Percentiles rank a stretch among this genome's conserved stretches.
Evolutionary conservation across 805 yeast species (phyloP).

Genomic region (Brettanomyces naardenensis): DNA sequence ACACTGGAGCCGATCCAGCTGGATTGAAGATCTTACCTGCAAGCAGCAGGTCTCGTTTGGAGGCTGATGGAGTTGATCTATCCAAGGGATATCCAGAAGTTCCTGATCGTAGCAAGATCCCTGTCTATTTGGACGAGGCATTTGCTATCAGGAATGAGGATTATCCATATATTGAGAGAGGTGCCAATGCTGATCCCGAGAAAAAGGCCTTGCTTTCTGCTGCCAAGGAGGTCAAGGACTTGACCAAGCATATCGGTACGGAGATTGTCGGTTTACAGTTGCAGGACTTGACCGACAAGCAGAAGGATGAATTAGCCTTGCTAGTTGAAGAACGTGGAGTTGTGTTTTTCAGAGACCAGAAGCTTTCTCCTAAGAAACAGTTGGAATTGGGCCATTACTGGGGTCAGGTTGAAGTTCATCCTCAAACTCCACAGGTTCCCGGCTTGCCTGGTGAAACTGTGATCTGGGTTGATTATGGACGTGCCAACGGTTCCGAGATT

Average conservation of each 20-base stretch:
- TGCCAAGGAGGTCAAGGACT: conserved; percentile 31
- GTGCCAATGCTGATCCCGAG: conserved; percentile 30
- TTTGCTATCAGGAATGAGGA: conserved; percentile 27
- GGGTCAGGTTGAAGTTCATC: conserved; percentile 37
- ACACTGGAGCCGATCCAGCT: conserved; percentile 10
- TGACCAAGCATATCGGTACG: conserved; percentile 41
- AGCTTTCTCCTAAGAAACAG: conserved; percentile 35
- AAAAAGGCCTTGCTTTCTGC: conserved; percentile 34
- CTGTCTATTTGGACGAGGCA: conserved; percentile 35
- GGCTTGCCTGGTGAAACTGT: conserved; percentile 31
- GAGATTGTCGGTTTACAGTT: conserved; percentile 42
- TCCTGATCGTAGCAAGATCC: conserved; percentile 26
- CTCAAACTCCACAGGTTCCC: conserved; percentile 27
- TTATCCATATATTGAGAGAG: conserved; percentile 27
- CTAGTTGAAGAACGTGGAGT: conserved; percentile 41
- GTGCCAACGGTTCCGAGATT: conserved; percentile 15
- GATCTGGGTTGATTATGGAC: conserved; percentile 33
- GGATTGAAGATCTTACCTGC: conserved; percentile 22
- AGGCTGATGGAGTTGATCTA: conserved; percentile 28
- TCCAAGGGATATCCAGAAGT: conserved; percentile 32
- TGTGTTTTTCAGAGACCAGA: conserved; percentile 44
- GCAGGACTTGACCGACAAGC: conserved; percentile 32
- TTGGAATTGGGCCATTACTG: conserved; percentile 36
- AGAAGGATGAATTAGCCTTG: conserved; percentile 39
- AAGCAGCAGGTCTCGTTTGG: conserved; percentile 23